These are phyloP conservation scores for Globisporangium nunn DNA, from an alignment of 352 stramenopile species.

Conservation along the genomic window DNA sequence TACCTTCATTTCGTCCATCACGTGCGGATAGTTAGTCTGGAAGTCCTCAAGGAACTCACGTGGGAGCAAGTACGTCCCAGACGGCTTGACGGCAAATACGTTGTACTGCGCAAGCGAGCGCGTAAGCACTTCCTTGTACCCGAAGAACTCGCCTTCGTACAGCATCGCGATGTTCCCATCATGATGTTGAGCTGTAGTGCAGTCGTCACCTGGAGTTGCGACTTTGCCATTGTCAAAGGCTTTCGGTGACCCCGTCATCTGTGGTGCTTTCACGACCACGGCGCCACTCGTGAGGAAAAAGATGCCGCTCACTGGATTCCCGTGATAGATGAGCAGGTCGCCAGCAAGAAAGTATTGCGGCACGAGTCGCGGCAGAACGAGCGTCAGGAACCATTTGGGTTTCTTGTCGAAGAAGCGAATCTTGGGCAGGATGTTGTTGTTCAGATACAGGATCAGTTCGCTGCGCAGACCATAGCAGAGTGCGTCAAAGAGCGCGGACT, in stretches of 20 bases:
- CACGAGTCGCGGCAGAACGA: constrained; percentile 54
- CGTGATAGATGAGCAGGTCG: constrained; percentile 66
- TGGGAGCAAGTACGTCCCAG: constrained; percentile 55
- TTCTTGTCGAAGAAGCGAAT: constrained; percentile 83
- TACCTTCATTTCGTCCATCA: constrained; percentile 58
- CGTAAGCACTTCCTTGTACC: constrained; percentile 69
- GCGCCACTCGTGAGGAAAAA: constrained; percentile 67
- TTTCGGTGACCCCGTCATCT: constrained; percentile 1
- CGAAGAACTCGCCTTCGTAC: constrained; percentile 72
- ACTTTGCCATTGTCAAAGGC: background rate
- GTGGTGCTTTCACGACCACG: constrained; percentile 41
- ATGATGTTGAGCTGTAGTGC: constrained; percentile 15
- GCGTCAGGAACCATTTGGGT: constrained; percentile 74
- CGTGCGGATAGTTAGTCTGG: constrained; percentile 38
- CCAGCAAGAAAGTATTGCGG: constrained; percentile 64
- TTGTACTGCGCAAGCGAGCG: constrained; percentile 56
- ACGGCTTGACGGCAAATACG: constrained; percentile 49
- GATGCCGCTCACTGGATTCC: constrained; percentile 62
- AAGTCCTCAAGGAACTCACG: constrained; percentile 54
- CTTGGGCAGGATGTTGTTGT: constrained; percentile 45
- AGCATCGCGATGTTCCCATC: constrained; percentile 53
- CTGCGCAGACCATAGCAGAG: constrained; percentile 58
- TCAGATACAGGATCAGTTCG: constrained; percentile 63
- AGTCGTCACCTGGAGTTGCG: constrained; percentile 2
- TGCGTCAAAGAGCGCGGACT: constrained; percentile 52